These are phyloP conservation scores for Anthostomella pinea DNA, from an alignment of 2,329 filamentous ascomycete species.

Conservation along the genomic window DNA sequence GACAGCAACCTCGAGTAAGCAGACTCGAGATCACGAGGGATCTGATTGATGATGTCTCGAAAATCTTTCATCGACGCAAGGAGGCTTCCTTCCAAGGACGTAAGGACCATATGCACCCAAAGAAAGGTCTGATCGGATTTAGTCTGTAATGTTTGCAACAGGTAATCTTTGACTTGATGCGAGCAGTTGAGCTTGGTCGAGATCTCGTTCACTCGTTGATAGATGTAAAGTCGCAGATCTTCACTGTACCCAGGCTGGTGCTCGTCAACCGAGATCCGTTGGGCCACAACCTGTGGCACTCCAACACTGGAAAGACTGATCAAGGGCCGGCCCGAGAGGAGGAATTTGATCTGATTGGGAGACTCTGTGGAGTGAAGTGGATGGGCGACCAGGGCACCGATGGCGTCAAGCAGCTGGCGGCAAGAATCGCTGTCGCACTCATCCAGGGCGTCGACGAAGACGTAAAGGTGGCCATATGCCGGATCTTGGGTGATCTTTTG, in stretches of 20 bases:
- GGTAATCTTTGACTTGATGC: conserved; percentile 23
- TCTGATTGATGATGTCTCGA: conserved; percentile 28
- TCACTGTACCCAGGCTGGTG: conserved; percentile 18
- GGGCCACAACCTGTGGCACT: too few species aligned
- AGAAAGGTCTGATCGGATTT: conserved; percentile 37
- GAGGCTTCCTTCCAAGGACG: conserved; percentile 29
- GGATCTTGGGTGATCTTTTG: conserved; percentile 30
- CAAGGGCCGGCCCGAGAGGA: conserved; percentile 32
- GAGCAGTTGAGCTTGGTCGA: conserved; percentile 23
- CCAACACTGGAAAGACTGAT: too few species aligned
- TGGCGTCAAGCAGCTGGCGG: conserved; percentile 24
- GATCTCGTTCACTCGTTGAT: conserved; percentile 31
- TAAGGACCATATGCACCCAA: conserved; percentile 37
- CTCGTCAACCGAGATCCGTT: conserved; percentile 23
- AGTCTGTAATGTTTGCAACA: conserved; percentile 29
- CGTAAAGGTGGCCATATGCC: conserved; percentile 24
- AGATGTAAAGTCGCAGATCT: conserved; percentile 34
- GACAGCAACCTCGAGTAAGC: conserved; percentile 32
- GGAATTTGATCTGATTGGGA: conserved; percentile 30
- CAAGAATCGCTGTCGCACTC: conserved; percentile 33
- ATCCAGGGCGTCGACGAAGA: conserved; percentile 39
- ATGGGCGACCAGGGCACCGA: conserved; percentile 19
- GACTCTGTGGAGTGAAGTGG: conserved; percentile 8
- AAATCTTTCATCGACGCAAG: conserved; percentile 26
- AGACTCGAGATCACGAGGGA: conserved; percentile 29